Base-by-base conservation (phyloP, 2,329 filamentous ascomycete species). In the Verticillium nonalfalfae region DNA sequence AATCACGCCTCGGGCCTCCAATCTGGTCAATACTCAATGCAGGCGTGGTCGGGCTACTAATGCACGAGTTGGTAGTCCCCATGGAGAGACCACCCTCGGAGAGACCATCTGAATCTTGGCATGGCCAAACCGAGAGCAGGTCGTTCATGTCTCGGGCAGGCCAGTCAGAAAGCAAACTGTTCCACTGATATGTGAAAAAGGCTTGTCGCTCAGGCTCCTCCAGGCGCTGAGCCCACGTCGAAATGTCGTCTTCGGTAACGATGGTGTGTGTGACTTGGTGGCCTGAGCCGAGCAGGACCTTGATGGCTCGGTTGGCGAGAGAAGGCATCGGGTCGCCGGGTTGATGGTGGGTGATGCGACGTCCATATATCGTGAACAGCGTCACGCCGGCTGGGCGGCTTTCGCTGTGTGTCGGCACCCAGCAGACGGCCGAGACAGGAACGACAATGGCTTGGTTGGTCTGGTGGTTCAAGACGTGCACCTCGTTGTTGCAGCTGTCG, bases 391-490 rank as follows among this genome's bases (percentile, higher is more conserved):
- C 14, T 0, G 13, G 26, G 13, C 54, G 54, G 13, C 6, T 21
- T 4, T 56, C 54, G 54, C 7, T 13, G 56, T 65, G 59, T n/a
- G 63, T 61, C 21, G 64, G 63, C 39, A 65, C 35, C 64, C 64
- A 65, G 56, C 63, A 65, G 9, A 65, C 61, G 18, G 61, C 58
- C 35, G 57, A 56, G 15, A 61, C 39, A 26, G 56, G 56, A 4
- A 65, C 56, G 26, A 63, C 52, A 56, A 65, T 65, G 56, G 33
- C 61, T 18, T 61, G 61, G 33, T 57, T 57, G 58, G 34, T 64
- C 45, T 61, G 56, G 26, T 60, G 61, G 57, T 64, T 65, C 50
- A 62, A 55, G 13, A 65, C 63, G 3, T 58, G 58, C 9, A 65
- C 33, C 31, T 59, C 59, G 10, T 61, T 61, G 11, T 34, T 18